These are phyloP conservation scores for Phylloporus sp. DNA, from an alignment of 1,284 basidiomycete genomes.

Conservation along the genomic window DNA sequence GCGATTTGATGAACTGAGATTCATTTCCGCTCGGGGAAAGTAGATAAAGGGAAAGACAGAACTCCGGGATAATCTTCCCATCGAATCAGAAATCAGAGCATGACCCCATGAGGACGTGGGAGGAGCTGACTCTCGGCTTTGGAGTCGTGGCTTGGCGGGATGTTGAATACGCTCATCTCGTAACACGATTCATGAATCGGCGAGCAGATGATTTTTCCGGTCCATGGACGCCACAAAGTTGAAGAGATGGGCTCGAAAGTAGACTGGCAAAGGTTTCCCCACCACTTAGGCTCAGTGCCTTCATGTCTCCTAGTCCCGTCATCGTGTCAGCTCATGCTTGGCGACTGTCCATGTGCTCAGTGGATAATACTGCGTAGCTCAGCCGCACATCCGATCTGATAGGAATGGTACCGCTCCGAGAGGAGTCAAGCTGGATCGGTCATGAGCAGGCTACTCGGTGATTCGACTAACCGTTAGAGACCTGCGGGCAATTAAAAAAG, in stretches of 20 bases:
- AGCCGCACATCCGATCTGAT: background rate
- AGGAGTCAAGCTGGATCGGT: background rate
- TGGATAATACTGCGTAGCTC: background rate
- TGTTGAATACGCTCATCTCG: conserved; percentile 8
- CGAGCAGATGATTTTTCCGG: background rate
- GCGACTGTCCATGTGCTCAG: background rate
- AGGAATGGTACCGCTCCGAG: background rate
- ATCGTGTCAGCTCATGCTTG: background rate
- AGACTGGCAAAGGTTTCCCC: background rate
- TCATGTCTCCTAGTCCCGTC: background rate
- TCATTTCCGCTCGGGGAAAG: conserved; percentile 14
- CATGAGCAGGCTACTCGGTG: background rate
- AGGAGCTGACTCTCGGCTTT: conserved; percentile 13
- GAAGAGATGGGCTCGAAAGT: background rate
- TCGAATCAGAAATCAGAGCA: conserved; percentile 24
- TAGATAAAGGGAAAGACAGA: conserved; percentile 17
- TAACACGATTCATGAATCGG: conserved; percentile 1
- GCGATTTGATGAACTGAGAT: conserved; percentile 19
- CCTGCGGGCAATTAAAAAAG: background rate
- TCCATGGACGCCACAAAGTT: background rate
- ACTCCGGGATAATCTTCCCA: conserved; percentile 24
- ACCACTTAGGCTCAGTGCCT: background rate
- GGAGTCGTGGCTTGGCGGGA: conserved; percentile 14
- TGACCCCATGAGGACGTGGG: conserved; percentile 30
- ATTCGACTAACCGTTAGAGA: background rate